Evolutionary conservation across 495 filamentous ascomycete species (phyloP).

Genomic region (Hypoxylon lienhwacheense): DNA sequence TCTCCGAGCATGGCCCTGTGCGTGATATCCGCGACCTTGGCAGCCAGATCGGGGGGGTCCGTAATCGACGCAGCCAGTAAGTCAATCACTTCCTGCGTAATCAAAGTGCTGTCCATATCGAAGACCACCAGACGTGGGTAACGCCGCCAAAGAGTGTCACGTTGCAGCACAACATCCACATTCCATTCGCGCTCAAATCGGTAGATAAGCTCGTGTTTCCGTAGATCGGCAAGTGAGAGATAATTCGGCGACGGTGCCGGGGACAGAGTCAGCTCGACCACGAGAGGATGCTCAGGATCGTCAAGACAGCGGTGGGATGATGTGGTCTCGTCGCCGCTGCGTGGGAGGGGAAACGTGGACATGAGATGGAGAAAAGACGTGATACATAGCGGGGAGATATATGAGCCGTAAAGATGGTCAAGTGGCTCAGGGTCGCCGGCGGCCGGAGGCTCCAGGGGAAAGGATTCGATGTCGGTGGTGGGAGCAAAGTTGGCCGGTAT

Average conservation of each 20-base stretch:
- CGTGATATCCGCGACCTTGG: slow-evolving; percentile 69
- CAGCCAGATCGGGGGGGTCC: slow-evolving; percentile 61
- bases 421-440: slow-evolving; percentile 62
- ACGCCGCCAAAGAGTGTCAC: slow-evolving; percentile 69
- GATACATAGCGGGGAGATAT: slow-evolving; percentile 76
- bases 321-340: slow-evolving; percentile 58
- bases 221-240: slow-evolving; percentile 66
- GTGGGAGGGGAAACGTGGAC: slow-evolving; percentile 63
- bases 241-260: slow-evolving; percentile 68
- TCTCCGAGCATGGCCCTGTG: slow-evolving; percentile 94
- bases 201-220: slow-evolving; percentile 78
- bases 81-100: slow-evolving; percentile 95
- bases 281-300: slow-evolving; percentile 58
- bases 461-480: slow-evolving; percentile 65
- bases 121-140: slow-evolving; percentile 86
- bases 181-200: slow-evolving; percentile 86
- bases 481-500: slow-evolving; percentile 61
- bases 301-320: slow-evolving; percentile 74
- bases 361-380: slow-evolving; percentile 79
- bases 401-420: slow-evolving; percentile 75
- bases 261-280: slow-evolving; percentile 71
- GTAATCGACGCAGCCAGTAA: slow-evolving; percentile 78
- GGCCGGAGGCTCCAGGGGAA: slow-evolving; percentile 70
- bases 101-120: slow-evolving; percentile 97
- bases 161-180: slow-evolving; percentile 75